phyloP scores from a whole-genome alignment of 2,329 filamentous ascomycete genomes.

The Myriangium duriaei region DNA sequence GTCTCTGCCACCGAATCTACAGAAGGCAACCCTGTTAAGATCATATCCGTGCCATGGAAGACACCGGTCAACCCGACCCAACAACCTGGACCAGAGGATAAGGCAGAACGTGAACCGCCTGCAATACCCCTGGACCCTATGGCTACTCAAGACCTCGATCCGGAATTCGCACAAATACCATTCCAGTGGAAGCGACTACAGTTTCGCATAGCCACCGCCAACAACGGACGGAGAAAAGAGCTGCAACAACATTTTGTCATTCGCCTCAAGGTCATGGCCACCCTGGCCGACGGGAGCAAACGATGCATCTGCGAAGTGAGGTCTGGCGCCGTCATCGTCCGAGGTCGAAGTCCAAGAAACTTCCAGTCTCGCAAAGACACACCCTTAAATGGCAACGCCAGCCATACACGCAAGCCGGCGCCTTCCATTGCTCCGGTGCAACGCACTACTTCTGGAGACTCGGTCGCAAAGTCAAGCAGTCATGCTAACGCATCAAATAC shows the following conservation, averaged over 20 bases:
- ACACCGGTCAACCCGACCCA: slow-evolving; percentile 61
- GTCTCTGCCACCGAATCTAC: slow-evolving; percentile 92
- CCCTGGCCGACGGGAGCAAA: slow-evolving; percentile 71
- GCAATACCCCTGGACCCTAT: slow-evolving; percentile 61
- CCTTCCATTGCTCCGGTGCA: slow-evolving; percentile 7
- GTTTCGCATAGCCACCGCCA: slow-evolving; percentile 89
- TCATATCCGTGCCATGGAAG: slow-evolving; percentile 97
- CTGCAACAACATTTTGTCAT: slow-evolving; percentile 93
- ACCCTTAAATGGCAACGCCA: slow-evolving; percentile 66
- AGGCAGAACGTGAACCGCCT: slow-evolving; percentile 73
- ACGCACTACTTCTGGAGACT: slow-evolving; percentile 6
- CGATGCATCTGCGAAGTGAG: slow-evolving; percentile 70
- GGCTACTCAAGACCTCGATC: slow-evolving; percentile 56
- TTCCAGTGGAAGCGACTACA: slow-evolving; percentile 91
- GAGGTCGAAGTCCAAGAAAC: slow-evolving; percentile 83
- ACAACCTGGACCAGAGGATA: slow-evolving; percentile 52
- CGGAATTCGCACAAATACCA: slow-evolving; percentile 79
- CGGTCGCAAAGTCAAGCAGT: slow-evolving; percentile 15
- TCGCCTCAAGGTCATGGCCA: slow-evolving; percentile 73
- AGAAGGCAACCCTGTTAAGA: slow-evolving; percentile 78
- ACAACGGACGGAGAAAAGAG: slow-evolving; percentile 89
- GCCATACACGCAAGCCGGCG: slow-evolving; percentile 54
- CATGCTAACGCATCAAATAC: slow-evolving; percentile 13
- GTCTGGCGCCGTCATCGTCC: slow-evolving; percentile 85
- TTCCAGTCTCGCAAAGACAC: slow-evolving; percentile 92